phyloP scores from a whole-genome alignment of 352 stramenopile species.

The Aphanomyces astaci region DNA sequence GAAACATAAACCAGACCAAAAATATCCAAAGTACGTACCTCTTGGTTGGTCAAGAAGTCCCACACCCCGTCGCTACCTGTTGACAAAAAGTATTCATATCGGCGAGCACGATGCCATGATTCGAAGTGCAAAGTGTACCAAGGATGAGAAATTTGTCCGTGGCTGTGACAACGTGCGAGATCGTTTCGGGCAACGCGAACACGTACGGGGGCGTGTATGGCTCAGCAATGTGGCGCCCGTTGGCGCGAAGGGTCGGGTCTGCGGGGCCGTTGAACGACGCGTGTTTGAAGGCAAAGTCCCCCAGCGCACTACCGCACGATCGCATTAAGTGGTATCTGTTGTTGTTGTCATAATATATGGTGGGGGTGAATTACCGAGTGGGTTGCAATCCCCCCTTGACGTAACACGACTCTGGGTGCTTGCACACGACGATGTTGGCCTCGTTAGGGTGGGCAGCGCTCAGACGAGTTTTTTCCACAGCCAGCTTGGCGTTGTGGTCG shows the following conservation, averaged over 20 bases:
- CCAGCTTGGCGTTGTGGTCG: slow-evolving; percentile 90
- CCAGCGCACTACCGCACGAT: slow-evolving; percentile 54
- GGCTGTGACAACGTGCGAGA: slow-evolving; percentile 44
- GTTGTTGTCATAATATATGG: not conserved
- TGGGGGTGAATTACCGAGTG: slow-evolving; percentile 39
- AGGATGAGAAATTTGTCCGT: slow-evolving; percentile 96
- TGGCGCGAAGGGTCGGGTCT: slow-evolving; percentile 60
- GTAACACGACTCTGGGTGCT: slow-evolving; percentile 87
- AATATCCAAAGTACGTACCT: slow-evolving; percentile 32
- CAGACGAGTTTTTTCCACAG: slow-evolving; percentile 81
- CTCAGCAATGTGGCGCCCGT: slow-evolving; percentile 77
- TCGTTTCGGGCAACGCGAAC: slow-evolving; percentile 79
- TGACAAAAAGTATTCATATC: not conserved
- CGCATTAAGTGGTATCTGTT: not conserved
- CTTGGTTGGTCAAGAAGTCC: slow-evolving; percentile 94
- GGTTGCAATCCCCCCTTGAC: slow-evolving; percentile 88
- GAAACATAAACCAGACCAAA: too few species aligned
- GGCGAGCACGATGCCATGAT: not conserved
- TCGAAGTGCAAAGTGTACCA: slow-evolving; percentile 28
- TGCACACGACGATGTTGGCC: slow-evolving; percentile 86
- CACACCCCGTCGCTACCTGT: slow-evolving; percentile 93
- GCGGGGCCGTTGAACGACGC: slow-evolving; percentile 86
- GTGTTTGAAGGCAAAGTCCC: slow-evolving; percentile 92
- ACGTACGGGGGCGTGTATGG: slow-evolving; percentile 92
- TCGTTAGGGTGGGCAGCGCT: slow-evolving; percentile 79